phyloP scores from a whole-genome alignment of 345 rosid genomes.

The Camelina neglecta region DNA sequence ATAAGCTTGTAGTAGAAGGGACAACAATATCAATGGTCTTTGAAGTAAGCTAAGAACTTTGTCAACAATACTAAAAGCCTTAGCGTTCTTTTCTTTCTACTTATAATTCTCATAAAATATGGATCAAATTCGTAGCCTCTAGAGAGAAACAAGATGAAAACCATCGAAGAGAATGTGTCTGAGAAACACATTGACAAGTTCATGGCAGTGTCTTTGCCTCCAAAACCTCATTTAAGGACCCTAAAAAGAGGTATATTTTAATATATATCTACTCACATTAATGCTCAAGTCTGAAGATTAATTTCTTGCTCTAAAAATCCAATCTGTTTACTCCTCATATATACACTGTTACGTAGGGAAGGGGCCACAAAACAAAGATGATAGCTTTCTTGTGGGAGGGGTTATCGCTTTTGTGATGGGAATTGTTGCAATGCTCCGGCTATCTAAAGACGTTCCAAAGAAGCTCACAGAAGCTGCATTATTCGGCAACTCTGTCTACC shows the following conservation, averaged over 20 bases:
- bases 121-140: conserved; percentile 24
- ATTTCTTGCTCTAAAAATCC: neutral
- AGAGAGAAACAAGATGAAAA: conserved; percentile 34
- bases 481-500: conserved; percentile 42
- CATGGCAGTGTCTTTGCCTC: conserved; percentile 49
- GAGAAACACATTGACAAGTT: conserved; percentile 52
- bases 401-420: conserved; percentile 69
- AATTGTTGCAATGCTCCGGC: conserved; percentile 60
- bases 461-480: conserved; percentile 61
- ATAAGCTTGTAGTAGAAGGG: conserved; percentile 29
- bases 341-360: conserved; percentile 23
- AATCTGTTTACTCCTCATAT: neutral
- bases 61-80: neutral
- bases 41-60: conserved; percentile 37
- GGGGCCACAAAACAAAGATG: conserved; percentile 38
- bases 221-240: conserved; percentile 21
- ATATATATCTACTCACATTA: neutral
- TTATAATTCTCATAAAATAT: neutral
- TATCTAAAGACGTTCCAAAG: conserved; percentile 61
- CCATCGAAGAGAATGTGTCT: conserved; percentile 22
- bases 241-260: neutral
- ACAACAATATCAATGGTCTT: conserved; percentile 24
- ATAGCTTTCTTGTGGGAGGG: conserved; percentile 51
- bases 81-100: neutral
- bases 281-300: neutral